Evolutionary conservation across 495 filamentous ascomycete species (phyloP), one percentile per base, ranked within the genome.

Genomic region (Lasiosphaeria hispida): DNA sequence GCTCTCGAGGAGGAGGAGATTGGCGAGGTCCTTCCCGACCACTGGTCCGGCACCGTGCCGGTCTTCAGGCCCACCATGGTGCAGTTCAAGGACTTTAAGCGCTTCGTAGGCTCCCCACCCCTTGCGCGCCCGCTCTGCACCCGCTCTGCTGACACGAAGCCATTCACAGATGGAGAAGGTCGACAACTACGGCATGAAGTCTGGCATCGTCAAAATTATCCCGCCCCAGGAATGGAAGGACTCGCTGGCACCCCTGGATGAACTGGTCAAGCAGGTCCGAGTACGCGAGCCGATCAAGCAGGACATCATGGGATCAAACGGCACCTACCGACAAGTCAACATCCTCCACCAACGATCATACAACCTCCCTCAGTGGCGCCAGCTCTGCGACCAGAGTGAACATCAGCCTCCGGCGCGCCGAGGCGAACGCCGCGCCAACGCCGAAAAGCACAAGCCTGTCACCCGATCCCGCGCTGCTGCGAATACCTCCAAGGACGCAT

Each of bases 211-310:
- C 66, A 97, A 97, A 71, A 88, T 98, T 45, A 85, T 97, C 59
- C 92, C 94, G 34, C 95, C 94, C 1, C 77, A 88, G 65, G 95
- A 97, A 85, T 98, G 94, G 94, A 90, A 79, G 69, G 87, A 91
- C 59, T 74, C 84, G 19, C 84, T 93, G 19, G 87, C 90, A 15
- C 70, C 81, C 35, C 84, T 97, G 59, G 85, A 94, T 63, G 88
- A 97, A 63, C 80, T 87, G 53, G 84, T 98, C 57, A 97, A 96
- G 72, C 86, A 87, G 51, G 89, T 98, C 68, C 87, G 86, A 58
- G 91, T 97, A 63, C 94, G 91, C 77, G 95, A 97, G 61, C 94
- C 94, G 9, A 97, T 98, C 70, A 94, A 89, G 67, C 94, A 98
- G 67, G 94, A 98, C 63, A 97, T 97, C 68, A 90, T 91, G 78